Evolutionary conservation across 2,329 filamentous ascomycete species (phyloP).

Genomic region (Diatrype stigma): DNA sequence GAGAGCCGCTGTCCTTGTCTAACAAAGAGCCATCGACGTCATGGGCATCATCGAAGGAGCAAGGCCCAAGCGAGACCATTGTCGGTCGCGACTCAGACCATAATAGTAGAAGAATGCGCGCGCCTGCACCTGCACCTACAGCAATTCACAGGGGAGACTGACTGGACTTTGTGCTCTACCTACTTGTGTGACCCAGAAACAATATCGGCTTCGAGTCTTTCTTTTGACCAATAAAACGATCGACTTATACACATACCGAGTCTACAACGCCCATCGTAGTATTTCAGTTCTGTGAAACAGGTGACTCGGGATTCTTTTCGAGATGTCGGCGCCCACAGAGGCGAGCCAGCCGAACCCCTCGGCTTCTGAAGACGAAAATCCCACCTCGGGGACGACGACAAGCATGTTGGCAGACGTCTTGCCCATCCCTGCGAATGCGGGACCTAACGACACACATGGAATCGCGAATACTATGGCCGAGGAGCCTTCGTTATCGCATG

Average conservation of each 20-base stretch:
- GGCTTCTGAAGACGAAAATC: slow-evolving; percentile 5
- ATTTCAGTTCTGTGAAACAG: no score
- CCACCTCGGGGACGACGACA: slow-evolving; percentile 8
- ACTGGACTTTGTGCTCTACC: no score
- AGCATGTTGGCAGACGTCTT: slow-evolving; percentile 27
- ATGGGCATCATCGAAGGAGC: slow-evolving; percentile 3
- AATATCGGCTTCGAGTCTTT: no score
- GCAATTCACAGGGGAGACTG: no score
- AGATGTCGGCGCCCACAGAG: slow-evolving; percentile 13
- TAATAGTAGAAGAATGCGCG: not conserved
- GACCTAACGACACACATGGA: slow-evolving; percentile 21
- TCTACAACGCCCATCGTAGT: no score
- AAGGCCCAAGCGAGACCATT: not conserved
- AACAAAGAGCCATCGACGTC: slow-evolving; percentile 13
- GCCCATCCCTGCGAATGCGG: slow-evolving; percentile 27
- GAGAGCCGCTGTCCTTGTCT: slow-evolving; percentile 1
- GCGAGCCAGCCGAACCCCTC: not conserved
- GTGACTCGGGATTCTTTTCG: not conserved
- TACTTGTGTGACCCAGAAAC: no score
- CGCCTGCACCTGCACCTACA: not conserved
- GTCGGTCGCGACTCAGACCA: not conserved
- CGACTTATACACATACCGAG: no score
- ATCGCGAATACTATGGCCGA: slow-evolving; percentile 20
- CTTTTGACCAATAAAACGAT: not conserved
- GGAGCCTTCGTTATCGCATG: slow-evolving; percentile 36